Base-by-base conservation (phyloP, 352 stramenopile genomes). In the Phytophthora tubulina region DNA sequence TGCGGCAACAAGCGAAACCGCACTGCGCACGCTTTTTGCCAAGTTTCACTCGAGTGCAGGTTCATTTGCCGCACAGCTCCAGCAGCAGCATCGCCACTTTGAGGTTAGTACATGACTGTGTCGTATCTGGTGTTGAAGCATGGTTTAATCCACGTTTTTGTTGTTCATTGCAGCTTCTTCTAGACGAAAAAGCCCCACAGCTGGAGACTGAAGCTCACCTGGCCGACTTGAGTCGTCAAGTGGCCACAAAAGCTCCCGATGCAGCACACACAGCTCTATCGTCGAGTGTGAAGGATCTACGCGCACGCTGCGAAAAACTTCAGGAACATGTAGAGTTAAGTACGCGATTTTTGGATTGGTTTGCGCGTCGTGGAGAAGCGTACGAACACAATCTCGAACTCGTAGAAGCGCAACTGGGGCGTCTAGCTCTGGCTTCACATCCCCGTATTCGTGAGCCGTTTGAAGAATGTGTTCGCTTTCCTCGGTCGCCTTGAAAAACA, bases 291-390 rank as follows among this genome's bases (percentile, higher is more conserved):
- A 52, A 63, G n/a, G 52, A 55, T 11, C 30, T 75, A n/a, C 36
- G 38, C 45, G 45, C 21, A 10, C 67, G 70, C 11, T 79, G 72
- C 14, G 56, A 78, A 1, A 58, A 80, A 27, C 50, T 91, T 2
- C 72, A 82, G 21, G 55, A 79, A 14, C 84, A 92, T 49, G 77
- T 85, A 1, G 63, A 78, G 35, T 50, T 92, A 39, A 88, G 80
- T 44, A 82, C 85, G 3, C 80, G 85, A 0, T 94, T 96, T 68
- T 45, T 96, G 48, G 77, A 87, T 35, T 96, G 88, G 86, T 96
- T 93, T 70, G 79, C 80, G 4, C 72, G 58, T 30, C 85, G 86
- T 5, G 88, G 88, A 0, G 86, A 92, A 33, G 81, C 83, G 5
- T 93, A 92, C 49, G 88, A 95, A 52, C 81, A 89, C 49, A 95